Conservation (phyloP, 2,329 filamentous ascomycete genomes). For the Exophiala sp. region DNA sequence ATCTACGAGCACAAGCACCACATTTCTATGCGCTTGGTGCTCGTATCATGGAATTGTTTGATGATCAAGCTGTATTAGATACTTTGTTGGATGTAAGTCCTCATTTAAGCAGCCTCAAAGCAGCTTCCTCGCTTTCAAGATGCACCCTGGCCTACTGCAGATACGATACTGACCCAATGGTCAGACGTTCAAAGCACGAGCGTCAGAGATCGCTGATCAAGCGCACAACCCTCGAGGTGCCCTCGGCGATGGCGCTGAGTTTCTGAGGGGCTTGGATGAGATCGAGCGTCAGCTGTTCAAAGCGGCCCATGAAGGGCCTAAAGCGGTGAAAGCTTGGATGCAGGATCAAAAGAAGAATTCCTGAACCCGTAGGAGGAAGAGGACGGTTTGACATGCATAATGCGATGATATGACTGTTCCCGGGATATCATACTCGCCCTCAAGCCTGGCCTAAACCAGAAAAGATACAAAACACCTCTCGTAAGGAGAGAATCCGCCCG, state of each 20-base stretch:
- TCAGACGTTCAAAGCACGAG: constrained; percentile 75
- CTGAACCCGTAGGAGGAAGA: constrained; percentile 4
- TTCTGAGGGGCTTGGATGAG: constrained; percentile 83
- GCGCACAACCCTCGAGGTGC: constrained; percentile 68
- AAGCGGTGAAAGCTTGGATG: constrained; percentile 37
- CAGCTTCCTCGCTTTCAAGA: too few species aligned
- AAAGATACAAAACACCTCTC: not conserved
- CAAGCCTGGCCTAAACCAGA: not conserved
- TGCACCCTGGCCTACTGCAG: too few species aligned
- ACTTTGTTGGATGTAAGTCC: constrained; percentile 56
- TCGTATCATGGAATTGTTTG: constrained; percentile 83
- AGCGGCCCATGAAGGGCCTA: constrained; percentile 69
- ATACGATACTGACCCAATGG: not conserved
- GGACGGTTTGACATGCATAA: not conserved
- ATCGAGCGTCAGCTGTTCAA: constrained; percentile 77
- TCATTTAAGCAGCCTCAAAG: not conserved
- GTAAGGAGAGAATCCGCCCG: too few species aligned
- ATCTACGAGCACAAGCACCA: constrained; percentile 75
- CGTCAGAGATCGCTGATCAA: constrained; percentile 80
- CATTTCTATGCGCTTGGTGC: constrained; percentile 87
- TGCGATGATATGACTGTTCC: not conserved
- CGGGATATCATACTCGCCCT: too few species aligned
- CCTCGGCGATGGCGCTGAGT: constrained; percentile 64
- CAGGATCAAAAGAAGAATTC: constrained; percentile 26
- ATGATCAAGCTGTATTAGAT: constrained; percentile 76